phyloP scores from a whole-genome alignment of 2,329 filamentous ascomycete genomes.

The Aspergillus floridensis region DNA sequence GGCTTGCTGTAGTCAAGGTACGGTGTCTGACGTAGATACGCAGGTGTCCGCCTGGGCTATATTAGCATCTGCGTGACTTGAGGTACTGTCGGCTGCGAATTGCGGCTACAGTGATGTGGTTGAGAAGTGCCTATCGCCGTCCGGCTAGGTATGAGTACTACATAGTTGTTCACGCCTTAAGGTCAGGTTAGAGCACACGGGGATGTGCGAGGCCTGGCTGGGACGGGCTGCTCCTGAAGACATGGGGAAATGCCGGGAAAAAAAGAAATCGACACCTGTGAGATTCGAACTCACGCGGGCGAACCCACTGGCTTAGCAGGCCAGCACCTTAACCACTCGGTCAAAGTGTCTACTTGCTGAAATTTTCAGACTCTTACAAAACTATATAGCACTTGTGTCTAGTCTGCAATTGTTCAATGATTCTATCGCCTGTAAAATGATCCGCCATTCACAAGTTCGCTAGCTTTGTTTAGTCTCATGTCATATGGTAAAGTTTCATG shows the following conservation, averaged over 20 bases:
- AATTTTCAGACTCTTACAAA: accelerated
- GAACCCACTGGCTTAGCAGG: neutral
- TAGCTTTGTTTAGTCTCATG: too few species aligned
- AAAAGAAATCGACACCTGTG: neutral
- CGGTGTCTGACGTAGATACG: neutral
- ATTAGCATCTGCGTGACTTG: neutral
- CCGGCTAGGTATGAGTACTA: too few species aligned
- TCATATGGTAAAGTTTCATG: too few species aligned
- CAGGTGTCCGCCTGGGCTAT: neutral
- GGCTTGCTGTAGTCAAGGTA: neutral
- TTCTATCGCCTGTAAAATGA: too few species aligned
- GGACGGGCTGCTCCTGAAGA: neutral
- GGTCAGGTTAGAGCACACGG: too few species aligned
- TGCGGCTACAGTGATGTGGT: too few species aligned
- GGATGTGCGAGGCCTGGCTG: too few species aligned
- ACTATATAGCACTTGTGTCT: neutral
- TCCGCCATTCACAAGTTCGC: too few species aligned
- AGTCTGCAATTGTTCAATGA: neutral
- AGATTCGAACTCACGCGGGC: neutral
- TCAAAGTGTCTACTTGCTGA: neutral
- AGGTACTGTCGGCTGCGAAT: too few species aligned
- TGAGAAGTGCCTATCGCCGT: too few species aligned
- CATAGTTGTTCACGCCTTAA: too few species aligned
- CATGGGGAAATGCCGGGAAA: neutral
- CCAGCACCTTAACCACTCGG: neutral